Evolutionary conservation across 1,284 basidiomycete species (phyloP).

Genomic region (Porogramme epimiltina): DNA sequence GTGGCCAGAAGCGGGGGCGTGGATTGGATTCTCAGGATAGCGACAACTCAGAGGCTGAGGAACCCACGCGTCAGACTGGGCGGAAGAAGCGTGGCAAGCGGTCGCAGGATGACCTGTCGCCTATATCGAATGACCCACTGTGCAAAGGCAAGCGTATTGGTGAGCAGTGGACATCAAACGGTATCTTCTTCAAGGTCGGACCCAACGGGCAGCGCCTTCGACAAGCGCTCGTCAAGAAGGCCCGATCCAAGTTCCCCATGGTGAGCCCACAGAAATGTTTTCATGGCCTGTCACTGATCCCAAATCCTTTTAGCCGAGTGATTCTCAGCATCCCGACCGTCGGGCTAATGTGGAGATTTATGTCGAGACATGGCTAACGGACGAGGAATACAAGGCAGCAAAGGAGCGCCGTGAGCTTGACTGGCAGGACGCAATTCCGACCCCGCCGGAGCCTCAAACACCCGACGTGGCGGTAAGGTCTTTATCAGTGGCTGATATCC

Average conservation of each 20-base stretch:
- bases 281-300: slow-evolving; percentile 6
- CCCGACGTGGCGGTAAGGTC: slow-evolving; percentile 33
- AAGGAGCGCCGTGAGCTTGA: slow-evolving; percentile 62
- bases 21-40: slow-evolving; percentile 53
- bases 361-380: slow-evolving; percentile 75
- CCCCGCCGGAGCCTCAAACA: slow-evolving; percentile 41
- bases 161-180: slow-evolving; percentile 74
- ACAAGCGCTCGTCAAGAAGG: slow-evolving; percentile 67
- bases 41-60: slow-evolving; percentile 43
- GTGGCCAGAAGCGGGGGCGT: slow-evolving; percentile 68
- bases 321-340: slow-evolving; percentile 76
- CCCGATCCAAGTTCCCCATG: slow-evolving; percentile 70
- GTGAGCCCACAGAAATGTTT: slow-evolving; percentile 40
- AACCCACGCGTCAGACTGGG: slow-evolving; percentile 31
- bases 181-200: slow-evolving; percentile 69
- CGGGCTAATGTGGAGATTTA: slow-evolving; percentile 65
- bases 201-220: slow-evolving; percentile 69
- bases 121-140: slow-evolving; percentile 47
- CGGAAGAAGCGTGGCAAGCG: slow-evolving; percentile 39
- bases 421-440: slow-evolving; percentile 55
- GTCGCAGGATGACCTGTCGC: slow-evolving; percentile 35
- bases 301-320: slow-evolving; percentile 54
- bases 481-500: background rate
- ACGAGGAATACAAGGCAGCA: slow-evolving; percentile 67
- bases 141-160: slow-evolving; percentile 62